These are phyloP conservation scores for Beta vulgaris DNA, from an alignment of 148 eudicot species.

Conservation along the genomic window DNA sequence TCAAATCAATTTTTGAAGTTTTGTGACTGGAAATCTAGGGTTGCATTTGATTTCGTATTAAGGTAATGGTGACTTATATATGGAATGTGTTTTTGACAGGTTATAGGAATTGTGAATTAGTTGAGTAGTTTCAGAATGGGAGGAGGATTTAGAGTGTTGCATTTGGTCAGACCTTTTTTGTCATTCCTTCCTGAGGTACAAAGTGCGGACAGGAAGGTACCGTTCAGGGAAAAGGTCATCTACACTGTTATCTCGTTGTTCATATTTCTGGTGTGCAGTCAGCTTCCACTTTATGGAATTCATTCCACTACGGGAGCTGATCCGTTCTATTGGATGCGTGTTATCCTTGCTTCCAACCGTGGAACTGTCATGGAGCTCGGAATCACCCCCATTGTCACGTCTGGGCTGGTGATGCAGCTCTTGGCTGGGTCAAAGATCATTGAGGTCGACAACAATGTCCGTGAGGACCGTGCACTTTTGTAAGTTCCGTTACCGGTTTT, in stretches of 20 bases:
- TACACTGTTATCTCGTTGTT: slow-evolving; percentile 85
- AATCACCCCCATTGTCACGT: slow-evolving; percentile 90
- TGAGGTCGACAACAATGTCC: slow-evolving; percentile 87
- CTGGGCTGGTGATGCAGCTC: slow-evolving; percentile 89
- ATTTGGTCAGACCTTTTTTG: slow-evolving; percentile 77
- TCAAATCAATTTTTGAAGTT: too few species aligned
- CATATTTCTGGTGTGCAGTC: slow-evolving; percentile 81
- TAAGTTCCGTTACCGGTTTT: slow-evolving; percentile 34
- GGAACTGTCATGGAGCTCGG: slow-evolving; percentile 98
- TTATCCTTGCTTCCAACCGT: slow-evolving; percentile 82
- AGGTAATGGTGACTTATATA: not conserved
- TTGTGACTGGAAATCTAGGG: too few species aligned
- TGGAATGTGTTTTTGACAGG: not conserved
- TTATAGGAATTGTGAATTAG: not conserved
- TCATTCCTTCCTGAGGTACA: slow-evolving; percentile 78
- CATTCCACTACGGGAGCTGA: slow-evolving; percentile 84
- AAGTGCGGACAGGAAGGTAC: slow-evolving; percentile 69
- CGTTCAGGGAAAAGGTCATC: slow-evolving; percentile 82
- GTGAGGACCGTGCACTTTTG: slow-evolving; percentile 91
- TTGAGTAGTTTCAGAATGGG: slow-evolving; percentile 45
- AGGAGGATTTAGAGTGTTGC: slow-evolving; percentile 80
- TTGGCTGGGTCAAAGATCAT: slow-evolving; percentile 89
- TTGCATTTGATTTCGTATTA: too few species aligned
- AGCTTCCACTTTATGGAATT: slow-evolving; percentile 87
- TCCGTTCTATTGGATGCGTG: slow-evolving; percentile 97